phyloP scores from a whole-genome alignment of 2,329 filamentous ascomycete genomes.

The Claviceps spartinae region DNA sequence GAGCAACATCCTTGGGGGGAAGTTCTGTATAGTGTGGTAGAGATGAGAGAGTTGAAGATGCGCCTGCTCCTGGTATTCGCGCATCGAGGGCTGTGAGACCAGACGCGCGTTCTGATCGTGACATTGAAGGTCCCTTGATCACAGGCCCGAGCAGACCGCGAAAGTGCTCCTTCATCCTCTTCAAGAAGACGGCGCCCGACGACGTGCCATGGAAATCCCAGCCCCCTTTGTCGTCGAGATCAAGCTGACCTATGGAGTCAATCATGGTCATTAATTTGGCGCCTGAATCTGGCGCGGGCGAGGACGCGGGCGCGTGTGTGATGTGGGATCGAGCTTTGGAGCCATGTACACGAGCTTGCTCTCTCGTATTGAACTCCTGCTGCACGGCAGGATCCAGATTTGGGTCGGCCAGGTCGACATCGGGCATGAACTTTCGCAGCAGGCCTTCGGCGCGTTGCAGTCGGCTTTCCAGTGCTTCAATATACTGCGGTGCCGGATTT shows the following conservation, averaged over 20 bases:
- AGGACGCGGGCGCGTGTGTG: conserved; percentile 8
- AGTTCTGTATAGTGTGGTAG: conserved; percentile 48
- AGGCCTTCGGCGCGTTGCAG: conserved; percentile 73
- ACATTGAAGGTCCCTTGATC: conserved; percentile 44
- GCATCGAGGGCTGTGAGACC: conserved; percentile 52
- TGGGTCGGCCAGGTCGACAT: conserved; percentile 74
- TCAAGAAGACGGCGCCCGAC: conserved; percentile 79
- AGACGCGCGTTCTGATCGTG: conserved; percentile 32
- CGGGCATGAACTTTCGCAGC: conserved; percentile 66
- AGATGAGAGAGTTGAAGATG: conserved; percentile 42
- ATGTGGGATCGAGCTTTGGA: conserved; percentile 27
- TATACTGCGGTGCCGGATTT: conserved; percentile 85
- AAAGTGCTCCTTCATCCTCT: conserved; percentile 77
- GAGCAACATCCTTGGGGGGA: conserved; percentile 47
- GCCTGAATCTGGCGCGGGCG: conserved; percentile 27
- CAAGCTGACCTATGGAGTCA: conserved; percentile 77
- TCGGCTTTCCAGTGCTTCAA: conserved; percentile 74
- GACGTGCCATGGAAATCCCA: conserved; percentile 95
- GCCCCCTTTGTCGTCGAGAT: conserved; percentile 79
- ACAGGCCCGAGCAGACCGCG: conserved; percentile 59
- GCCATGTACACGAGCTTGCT: conserved; percentile 34
- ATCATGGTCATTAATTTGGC: conserved; percentile 86
- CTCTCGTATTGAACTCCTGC: conserved; percentile 49
- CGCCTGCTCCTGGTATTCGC: conserved; percentile 45
- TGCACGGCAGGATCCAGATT: conserved; percentile 65